Conservation (phyloP, 805 yeast genomes). For the Saccharomycopsis guyanensis region DNA sequence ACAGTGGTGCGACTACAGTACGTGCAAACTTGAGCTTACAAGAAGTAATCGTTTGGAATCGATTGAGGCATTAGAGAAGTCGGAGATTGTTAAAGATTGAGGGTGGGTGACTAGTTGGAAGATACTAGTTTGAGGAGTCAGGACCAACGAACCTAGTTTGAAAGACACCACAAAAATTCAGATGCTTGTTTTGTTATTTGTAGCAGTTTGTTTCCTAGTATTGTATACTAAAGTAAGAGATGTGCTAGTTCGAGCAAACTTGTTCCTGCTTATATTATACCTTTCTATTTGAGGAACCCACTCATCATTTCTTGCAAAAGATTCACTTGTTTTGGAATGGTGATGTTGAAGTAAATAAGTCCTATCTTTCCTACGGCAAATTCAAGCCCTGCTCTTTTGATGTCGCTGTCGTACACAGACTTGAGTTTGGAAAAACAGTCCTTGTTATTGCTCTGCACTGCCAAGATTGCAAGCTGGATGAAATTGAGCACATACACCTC, state of each 20-base stretch:
- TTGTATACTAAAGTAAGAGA: too few relatives aligned
- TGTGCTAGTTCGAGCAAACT: too few relatives aligned
- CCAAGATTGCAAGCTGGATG: slow-evolving; percentile 53
- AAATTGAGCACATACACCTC: slow-evolving; percentile 51
- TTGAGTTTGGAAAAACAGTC: slow-evolving; percentile 48
- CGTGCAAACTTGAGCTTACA: slow-evolving; percentile 54
- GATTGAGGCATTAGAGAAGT: slow-evolving; percentile 51
- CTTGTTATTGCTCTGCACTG: slow-evolving; percentile 47
- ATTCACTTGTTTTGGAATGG: slow-evolving; percentile 44
- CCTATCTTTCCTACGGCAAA: slow-evolving; percentile 53
- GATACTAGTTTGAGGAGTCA: too few relatives aligned
- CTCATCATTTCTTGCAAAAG: slow-evolving; percentile 72
- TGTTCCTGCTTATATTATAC: too few relatives aligned
- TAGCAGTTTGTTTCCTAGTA: too few relatives aligned
- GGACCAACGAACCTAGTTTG: too few relatives aligned
- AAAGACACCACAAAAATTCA: too few relatives aligned
- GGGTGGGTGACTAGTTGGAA: too few relatives aligned
- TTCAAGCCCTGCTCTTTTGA: slow-evolving; percentile 31
- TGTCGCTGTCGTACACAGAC: slow-evolving; percentile 38
- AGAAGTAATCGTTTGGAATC: slow-evolving; percentile 61
- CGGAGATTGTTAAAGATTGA: slow-evolving; percentile 33
- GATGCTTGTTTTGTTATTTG: too few relatives aligned
- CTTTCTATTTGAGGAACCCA: slow-evolving; percentile 36
- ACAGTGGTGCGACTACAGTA: slow-evolving; percentile 65
- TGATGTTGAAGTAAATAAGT: slow-evolving; percentile 51